A percentile compares a stretch with the other conserved stretches of the same genome.
These are phyloP conservation scores for Talaromyces rugulosus DNA, from an alignment of 2,329 filamentous ascomycete genomes.

Conservation along the genomic window DNA sequence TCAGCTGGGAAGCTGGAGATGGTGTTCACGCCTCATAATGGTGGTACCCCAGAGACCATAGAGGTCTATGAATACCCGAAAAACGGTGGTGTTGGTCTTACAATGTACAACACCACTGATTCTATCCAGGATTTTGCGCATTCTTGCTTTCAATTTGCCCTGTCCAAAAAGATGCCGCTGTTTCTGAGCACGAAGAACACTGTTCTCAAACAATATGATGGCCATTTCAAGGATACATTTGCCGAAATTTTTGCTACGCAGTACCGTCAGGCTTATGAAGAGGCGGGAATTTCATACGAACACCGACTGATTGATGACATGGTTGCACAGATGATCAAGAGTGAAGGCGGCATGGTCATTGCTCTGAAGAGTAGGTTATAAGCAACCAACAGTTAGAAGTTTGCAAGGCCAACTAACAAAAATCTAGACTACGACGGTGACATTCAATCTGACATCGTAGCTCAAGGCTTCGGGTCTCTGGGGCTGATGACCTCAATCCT, in stretches of 20 bases:
- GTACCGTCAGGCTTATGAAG: conserved; percentile 86
- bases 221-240: conserved; percentile 98
- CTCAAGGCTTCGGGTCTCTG: conserved; percentile 95
- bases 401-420: neutral
- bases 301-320: conserved; percentile 99
- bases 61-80: conserved; percentile 82
- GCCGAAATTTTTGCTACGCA: conserved; percentile 85
- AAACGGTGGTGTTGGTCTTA: conserved; percentile 80
- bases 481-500: conserved; percentile 98
- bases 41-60: conserved; percentile 74
- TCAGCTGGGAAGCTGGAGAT: conserved; percentile 86
- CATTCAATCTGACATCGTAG: conserved; percentile 96
- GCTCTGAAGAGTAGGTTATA: conserved; percentile 65
- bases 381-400: conserved; percentile 5
- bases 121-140: conserved; percentile 93
- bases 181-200: conserved; percentile 99
- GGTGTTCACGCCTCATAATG: conserved; percentile 76
- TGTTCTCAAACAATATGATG: conserved; percentile 97
- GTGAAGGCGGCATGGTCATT: conserved; percentile 91
- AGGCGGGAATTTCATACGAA: conserved; percentile 96
- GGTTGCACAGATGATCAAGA: conserved; percentile 99
- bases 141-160: conserved; percentile 90
- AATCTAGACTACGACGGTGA: conserved; percentile 90
- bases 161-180: conserved; percentile 81
- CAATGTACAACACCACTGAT: conserved; percentile 97